Conservation (phyloP, 257 asterid genomes). For the Penstemon barbatus region DNA sequence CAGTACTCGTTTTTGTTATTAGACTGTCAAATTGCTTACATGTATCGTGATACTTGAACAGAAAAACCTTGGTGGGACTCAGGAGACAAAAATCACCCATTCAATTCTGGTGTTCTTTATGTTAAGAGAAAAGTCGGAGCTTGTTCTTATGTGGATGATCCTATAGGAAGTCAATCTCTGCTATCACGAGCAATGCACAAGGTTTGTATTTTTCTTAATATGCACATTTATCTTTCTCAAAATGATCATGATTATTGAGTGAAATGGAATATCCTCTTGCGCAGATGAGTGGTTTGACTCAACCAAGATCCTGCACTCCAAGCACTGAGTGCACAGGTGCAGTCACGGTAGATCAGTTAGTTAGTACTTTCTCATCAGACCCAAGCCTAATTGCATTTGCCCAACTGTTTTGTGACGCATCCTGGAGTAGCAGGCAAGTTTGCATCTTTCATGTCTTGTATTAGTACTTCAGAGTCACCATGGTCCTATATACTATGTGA, state of each 20-base stretch:
- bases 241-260: slow-evolving; percentile 25
- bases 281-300: slow-evolving; percentile 78
- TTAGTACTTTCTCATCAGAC: slow-evolving; percentile 88
- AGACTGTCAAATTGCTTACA: slow-evolving; percentile 17
- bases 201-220: slow-evolving; percentile 40
- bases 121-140: slow-evolving; percentile 97
- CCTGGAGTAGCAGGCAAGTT: slow-evolving; percentile 75
- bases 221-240: slow-evolving; percentile 19
- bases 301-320: slow-evolving; percentile 43
- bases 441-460: slow-evolving; percentile 3
- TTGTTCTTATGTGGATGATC: slow-evolving; percentile 95
- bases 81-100: slow-evolving; percentile 79
- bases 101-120: slow-evolving; percentile 82
- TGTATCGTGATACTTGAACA: slow-evolving; percentile 39
- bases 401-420: slow-evolving; percentile 77
- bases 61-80: slow-evolving; percentile 93
- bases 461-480: slow-evolving; percentile 14
- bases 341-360: slow-evolving; percentile 80
- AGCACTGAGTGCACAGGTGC: slow-evolving; percentile 51
- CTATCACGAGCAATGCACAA: slow-evolving; percentile 95
- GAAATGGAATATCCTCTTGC: slow-evolving; percentile 25
- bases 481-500: slow-evolving; percentile 5
- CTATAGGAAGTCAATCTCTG: slow-evolving; percentile 91
- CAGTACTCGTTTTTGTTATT: slow-evolving; percentile 19
- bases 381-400: slow-evolving; percentile 97